A percentile compares a stretch with the other conserved stretches of the same genome.
Evolutionary conservation across 2,329 filamentous ascomycete species (phyloP).

Genomic region (Fusarium liriodendri): DNA sequence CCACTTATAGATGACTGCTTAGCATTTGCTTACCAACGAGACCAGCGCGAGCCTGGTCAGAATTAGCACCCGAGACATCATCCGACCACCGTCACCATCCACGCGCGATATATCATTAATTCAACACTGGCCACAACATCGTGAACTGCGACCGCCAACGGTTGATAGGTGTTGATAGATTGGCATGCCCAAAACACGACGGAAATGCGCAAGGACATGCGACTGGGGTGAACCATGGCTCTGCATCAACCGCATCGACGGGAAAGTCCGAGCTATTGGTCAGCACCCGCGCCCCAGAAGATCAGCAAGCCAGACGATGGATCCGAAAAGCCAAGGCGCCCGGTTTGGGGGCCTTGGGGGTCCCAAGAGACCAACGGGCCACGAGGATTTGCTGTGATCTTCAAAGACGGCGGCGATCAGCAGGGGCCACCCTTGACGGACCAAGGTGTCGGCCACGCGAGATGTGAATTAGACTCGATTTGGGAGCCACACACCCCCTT

Average conservation of each 20-base stretch:
- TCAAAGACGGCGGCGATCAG: slow-evolving; percentile 45
- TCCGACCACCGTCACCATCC: slow-evolving; percentile 11
- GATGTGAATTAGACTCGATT: slow-evolving; percentile 46
- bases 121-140: background rate
- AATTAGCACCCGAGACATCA: slow-evolving; percentile 14
- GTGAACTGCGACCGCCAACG: background rate
- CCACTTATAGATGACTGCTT: background rate
- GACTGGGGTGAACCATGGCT: slow-evolving; percentile 18
- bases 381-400: slow-evolving; percentile 46
- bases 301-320: slow-evolving; percentile 26
- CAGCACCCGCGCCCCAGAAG: slow-evolving; percentile 17
- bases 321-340: slow-evolving; percentile 30
- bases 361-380: slow-evolving; percentile 27
- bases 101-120: background rate
- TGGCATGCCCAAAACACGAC: slow-evolving; percentile 11
- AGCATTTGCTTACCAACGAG: slow-evolving; percentile 6
- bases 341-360: slow-evolving; percentile 17
- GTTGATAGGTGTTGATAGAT: background rate
- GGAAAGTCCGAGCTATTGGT: slow-evolving; percentile 34
- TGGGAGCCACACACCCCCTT: slow-evolving; percentile 15
- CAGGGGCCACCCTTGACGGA: slow-evolving; percentile 40
- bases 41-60: background rate
- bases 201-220: background rate
- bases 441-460: slow-evolving; percentile 45
- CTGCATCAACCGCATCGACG: slow-evolving; percentile 36